Evolutionary conservation across 129 eudicot species (phyloP).

Genomic region (Mikania micrantha): DNA sequence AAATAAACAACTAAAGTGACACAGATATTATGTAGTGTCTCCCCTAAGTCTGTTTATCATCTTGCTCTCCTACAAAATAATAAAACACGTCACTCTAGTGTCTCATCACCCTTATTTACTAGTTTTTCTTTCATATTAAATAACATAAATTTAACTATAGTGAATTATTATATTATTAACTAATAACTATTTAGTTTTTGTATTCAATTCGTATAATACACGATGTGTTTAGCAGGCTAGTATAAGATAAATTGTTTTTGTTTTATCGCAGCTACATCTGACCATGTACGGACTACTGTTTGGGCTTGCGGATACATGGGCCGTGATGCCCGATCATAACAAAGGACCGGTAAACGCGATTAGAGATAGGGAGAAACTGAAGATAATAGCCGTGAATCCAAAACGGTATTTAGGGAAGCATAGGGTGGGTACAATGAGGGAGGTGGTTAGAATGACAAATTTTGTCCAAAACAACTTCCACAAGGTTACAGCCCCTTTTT

Average conservation of each 20-base stretch:
- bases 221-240: no score
- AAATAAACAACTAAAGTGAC: no score
- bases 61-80: no score
- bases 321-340: slow-evolving; percentile 72
- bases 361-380: slow-evolving; percentile 59
- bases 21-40: no score
- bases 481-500: slow-evolving; percentile 59
- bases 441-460: slow-evolving; percentile 45
- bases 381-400: slow-evolving; percentile 64
- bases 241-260: background rate
- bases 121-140: no score
- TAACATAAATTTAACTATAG: no score
- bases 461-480: slow-evolving; percentile 65
- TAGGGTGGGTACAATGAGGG: slow-evolving; percentile 89
- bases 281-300: slow-evolving; percentile 65
- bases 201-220: no score
- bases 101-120: no score
- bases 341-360: slow-evolving; percentile 70
- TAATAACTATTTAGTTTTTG: no score
- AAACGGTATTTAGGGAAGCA: slow-evolving; percentile 65
- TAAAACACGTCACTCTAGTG: no score
- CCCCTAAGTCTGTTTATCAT: no score
- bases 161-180: no score
- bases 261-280: slow-evolving; percentile 35
- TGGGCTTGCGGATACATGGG: slow-evolving; percentile 88